phyloP scores from a whole-genome alignment of 2,329 filamentous ascomycete genomes.

The Mollisiaceae sp. region DNA sequence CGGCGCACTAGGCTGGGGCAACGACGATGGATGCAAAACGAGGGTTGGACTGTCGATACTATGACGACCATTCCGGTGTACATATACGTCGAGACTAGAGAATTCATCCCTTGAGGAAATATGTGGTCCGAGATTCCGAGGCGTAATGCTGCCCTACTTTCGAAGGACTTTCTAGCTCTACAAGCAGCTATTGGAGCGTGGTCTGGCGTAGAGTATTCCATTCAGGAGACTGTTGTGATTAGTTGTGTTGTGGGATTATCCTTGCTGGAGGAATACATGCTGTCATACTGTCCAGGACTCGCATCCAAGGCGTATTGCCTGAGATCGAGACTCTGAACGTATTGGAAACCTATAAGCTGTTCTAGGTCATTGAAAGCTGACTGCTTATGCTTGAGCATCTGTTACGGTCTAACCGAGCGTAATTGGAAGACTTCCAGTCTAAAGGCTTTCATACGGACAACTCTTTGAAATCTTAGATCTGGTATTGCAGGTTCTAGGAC shows the following conservation, averaged over 20 bases:
- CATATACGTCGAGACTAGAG: slow-evolving; percentile 27
- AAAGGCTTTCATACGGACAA: no score
- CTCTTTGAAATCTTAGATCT: no score
- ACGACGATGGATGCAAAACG: slow-evolving; percentile 11
- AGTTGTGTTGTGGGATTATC: not conserved
- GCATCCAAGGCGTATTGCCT: no score
- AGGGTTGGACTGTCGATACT: slow-evolving; percentile 13
- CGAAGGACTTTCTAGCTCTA: not conserved
- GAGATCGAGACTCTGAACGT: no score
- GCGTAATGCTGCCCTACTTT: not conserved
- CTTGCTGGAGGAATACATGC: not conserved
- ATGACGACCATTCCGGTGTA: slow-evolving; percentile 22
- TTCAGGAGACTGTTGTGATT: not conserved
- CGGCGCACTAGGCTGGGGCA: slow-evolving; percentile 13
- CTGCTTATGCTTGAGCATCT: no score
- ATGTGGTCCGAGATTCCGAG: not conserved
- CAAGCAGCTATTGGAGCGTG: not conserved
- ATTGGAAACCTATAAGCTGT: no score
- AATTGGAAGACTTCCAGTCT: no score
- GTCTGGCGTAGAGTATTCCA: not conserved
- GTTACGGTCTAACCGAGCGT: no score
- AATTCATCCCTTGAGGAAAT: slow-evolving; percentile 23
- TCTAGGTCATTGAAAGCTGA: no score
- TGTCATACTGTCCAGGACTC: not conserved
- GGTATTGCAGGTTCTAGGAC: no score